Evolutionary conservation across 1,284 basidiomycete species (phyloP).

Genomic region (Dichomitus squalens): DNA sequence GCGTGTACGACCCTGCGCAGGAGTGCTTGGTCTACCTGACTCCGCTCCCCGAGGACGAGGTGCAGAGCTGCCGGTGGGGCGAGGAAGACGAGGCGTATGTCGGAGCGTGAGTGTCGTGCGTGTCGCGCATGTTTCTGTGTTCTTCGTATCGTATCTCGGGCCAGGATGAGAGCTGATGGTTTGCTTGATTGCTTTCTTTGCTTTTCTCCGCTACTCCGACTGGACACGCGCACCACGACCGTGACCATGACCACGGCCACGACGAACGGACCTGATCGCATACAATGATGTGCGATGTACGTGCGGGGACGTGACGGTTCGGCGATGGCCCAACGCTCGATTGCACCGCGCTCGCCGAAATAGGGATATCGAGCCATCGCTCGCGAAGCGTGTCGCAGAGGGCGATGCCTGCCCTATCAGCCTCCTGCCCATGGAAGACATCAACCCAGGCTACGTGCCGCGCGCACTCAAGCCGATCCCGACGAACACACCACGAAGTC

Average conservation of each 20-base stretch:
- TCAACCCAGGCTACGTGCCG: constrained; percentile 72
- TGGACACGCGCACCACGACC: not conserved
- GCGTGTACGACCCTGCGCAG: constrained; percentile 83
- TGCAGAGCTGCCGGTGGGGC: constrained; percentile 43
- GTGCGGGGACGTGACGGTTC: not conserved
- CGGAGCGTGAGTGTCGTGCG: constrained; percentile 59
- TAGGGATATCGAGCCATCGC: constrained; percentile 59
- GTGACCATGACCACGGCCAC: not conserved
- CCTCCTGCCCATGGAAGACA: constrained; percentile 74
- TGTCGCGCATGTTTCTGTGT: constrained; percentile 7
- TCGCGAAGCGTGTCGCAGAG: constrained; percentile 69
- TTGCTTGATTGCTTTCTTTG: not conserved
- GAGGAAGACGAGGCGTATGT: constrained; percentile 73
- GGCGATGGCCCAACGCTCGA: not conserved
- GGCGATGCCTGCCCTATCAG: constrained; percentile 84
- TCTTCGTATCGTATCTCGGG: not conserved
- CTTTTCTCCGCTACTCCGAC: not conserved
- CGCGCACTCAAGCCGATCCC: constrained; percentile 43
- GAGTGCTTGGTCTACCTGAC: constrained; percentile 73
- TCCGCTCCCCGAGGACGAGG: constrained; percentile 52
- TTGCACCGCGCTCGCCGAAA: constrained; percentile 12
- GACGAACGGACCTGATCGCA: not conserved
- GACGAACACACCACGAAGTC: constrained; percentile 22
- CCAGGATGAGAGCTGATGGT: constrained; percentile 6
- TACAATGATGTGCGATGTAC: not conserved